A percentile compares a stretch with the other conserved stretches of the same genome.
Evolutionary conservation across 345 rosid species (phyloP).

Genomic region (Eucalyptus virginea): DNA sequence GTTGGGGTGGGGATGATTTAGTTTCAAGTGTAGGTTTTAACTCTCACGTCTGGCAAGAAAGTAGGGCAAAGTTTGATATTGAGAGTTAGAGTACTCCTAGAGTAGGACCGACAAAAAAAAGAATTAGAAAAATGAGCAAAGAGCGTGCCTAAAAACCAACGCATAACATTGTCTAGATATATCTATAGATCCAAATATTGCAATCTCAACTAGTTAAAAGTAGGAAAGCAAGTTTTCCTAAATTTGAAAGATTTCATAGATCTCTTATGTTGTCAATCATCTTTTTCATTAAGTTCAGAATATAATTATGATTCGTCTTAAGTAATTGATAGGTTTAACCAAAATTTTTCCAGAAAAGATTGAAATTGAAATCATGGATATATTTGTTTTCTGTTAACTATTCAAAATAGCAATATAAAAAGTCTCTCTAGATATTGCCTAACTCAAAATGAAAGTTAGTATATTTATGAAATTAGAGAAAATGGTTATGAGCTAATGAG

Average conservation of each 20-base stretch:
- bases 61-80: too few species aligned
- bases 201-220: background rate
- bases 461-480: background rate
- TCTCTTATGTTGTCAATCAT: background rate
- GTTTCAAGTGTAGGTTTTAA: too few species aligned
- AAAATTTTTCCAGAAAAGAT: background rate
- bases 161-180: background rate
- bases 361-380: background rate
- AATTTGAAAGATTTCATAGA: background rate
- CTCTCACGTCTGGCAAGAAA: rapidly evolving
- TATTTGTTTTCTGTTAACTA: background rate
- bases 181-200: background rate
- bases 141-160: background rate
- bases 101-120: too few species aligned
- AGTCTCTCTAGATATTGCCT: background rate
- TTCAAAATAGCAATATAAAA: background rate
- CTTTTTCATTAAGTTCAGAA: background rate
- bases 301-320: background rate
- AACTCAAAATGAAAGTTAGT: background rate
- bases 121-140: background rate
- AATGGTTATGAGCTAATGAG: background rate
- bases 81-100: too few species aligned
- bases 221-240: background rate
- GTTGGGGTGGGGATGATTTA: too few species aligned
- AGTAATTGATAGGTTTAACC: background rate